Conservation (phyloP, 1,284 basidiomycete genomes). For the Trametes pubescens region DNA sequence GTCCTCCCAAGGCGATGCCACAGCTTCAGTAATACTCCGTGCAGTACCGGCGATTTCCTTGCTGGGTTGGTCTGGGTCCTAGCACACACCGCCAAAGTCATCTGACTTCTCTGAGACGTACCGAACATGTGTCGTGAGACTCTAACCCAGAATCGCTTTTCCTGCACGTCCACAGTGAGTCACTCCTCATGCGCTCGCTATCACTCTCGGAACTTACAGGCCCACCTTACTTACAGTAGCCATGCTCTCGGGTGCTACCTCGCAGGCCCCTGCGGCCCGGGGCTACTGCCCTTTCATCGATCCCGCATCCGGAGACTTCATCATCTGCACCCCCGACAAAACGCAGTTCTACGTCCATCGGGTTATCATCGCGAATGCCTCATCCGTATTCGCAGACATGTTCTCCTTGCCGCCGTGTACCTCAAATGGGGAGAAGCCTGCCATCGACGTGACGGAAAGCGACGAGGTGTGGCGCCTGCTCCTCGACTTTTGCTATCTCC, state of each 20-base stretch:
- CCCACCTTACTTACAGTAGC: too few relatives aligned
- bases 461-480: neutral
- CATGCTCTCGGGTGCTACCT: neutral
- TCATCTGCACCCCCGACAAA: constrained; percentile 36
- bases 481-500: constrained; percentile 1
- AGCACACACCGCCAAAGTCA: too few relatives aligned
- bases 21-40: neutral
- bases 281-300: neutral
- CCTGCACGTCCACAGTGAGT: neutral
- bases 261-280: neutral
- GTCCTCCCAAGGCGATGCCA: neutral
- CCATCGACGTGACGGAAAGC: constrained; percentile 6
- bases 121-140: neutral
- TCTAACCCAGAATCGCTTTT: neutral
- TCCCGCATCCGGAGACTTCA: constrained; percentile 36
- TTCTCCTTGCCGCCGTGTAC: constrained; percentile 15
- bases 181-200: neutral
- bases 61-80: too few relatives aligned
- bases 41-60: too few relatives aligned
- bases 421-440: neutral
- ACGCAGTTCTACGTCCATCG: constrained; percentile 25
- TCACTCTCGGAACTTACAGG: too few relatives aligned
- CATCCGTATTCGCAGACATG: constrained; percentile 38
- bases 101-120: neutral
- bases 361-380: constrained; percentile 28